Base-by-base conservation (phyloP, 1,139 yeast species). In the Taphrina populina region DNA sequence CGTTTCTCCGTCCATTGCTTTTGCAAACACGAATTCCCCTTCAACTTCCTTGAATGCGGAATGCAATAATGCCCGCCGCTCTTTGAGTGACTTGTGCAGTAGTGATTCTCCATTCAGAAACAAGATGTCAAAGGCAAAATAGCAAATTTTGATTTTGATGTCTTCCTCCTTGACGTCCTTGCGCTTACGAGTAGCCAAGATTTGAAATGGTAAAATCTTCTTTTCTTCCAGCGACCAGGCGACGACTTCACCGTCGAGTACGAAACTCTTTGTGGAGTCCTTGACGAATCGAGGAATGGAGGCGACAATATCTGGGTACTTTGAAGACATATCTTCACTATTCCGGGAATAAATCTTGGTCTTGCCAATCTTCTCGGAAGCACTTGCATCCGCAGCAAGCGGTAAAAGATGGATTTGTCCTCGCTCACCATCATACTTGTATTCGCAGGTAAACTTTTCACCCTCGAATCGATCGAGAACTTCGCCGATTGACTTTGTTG, bases 161-260 rank as follows among this genome's bases (percentile, higher is more conserved):
- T 88, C 94, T 49, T 82, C 83, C 59, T 84, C 84, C 54, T 85
- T 83, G 6, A 92, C 98, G 62, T 84, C 96, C 69, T 92, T 92
- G 57, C 97, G 79, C 70, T 92, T 92, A 68, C 99, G 79, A 0
- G 98, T 92, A 1, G 96, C 84, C 52, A 92, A 72, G 0, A 88
- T 83, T 69, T 92, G 99, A 70, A 92, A 92, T 0, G 99, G 98
- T 58, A 92, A 72, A 57, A 94, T 90, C 67, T 84, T 86, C 26
- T 80, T 70, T 19, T 77, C 75, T 46, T 75, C 82, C 59, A 83
- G 74, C 68, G 92, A 96, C 95, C 96, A 92, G 0, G 98, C 99
- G n/a, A 94, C 98, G 4, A 96, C 96, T 70, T 92, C 99, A 70
- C 96, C 87, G 68, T 92, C 99, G 58, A 92, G 70, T 58, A 92